Evolutionary conservation across 2,329 filamentous ascomycete genomes (phyloP).

Genomic region (Colletotrichum lupini): DNA sequence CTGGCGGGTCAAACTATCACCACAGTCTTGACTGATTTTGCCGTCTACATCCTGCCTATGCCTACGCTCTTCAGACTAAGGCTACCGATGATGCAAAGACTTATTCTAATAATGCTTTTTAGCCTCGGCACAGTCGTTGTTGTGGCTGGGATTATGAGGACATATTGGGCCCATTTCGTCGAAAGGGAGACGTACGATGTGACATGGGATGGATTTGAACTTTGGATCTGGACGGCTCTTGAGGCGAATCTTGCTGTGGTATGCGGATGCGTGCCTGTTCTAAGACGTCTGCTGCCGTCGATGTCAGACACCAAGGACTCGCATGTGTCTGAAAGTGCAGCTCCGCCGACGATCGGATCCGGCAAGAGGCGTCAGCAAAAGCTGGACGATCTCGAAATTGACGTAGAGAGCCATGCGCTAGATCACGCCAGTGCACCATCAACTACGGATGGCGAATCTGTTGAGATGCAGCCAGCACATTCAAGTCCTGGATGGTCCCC

Average conservation of each 20-base stretch:
- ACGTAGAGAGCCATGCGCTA: not conserved
- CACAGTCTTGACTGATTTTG: conserved; percentile 47
- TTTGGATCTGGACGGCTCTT: conserved; percentile 56
- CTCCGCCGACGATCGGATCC: not conserved
- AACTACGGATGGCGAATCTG: not conserved
- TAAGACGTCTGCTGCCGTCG: conserved; percentile 40
- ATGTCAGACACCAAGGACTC: not conserved
- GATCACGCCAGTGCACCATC: not conserved
- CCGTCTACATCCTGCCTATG: conserved; percentile 51
- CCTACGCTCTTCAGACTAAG: conserved; percentile 46
- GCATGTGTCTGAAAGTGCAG: not conserved
- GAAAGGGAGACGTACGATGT: conserved; percentile 49
- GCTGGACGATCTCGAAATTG: not conserved
- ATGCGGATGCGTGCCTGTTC: conserved; percentile 51
- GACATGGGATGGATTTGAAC: conserved; percentile 52
- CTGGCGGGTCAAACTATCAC: conserved; percentile 45
- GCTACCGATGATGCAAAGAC: conserved; percentile 46
- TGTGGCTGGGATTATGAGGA: conserved; percentile 48
- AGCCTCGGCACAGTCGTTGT: conserved; percentile 51
- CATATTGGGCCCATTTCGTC: conserved; percentile 48
- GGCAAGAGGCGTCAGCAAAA: not conserved
- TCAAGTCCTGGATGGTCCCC: not conserved
- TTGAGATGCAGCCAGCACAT: too few species aligned
- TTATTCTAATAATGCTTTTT: conserved; percentile 50
- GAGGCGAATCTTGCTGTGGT: conserved; percentile 55